Evolutionary conservation across 495 filamentous ascomycete genomes (phyloP).

Genomic region (Penicillium canariense): DNA sequence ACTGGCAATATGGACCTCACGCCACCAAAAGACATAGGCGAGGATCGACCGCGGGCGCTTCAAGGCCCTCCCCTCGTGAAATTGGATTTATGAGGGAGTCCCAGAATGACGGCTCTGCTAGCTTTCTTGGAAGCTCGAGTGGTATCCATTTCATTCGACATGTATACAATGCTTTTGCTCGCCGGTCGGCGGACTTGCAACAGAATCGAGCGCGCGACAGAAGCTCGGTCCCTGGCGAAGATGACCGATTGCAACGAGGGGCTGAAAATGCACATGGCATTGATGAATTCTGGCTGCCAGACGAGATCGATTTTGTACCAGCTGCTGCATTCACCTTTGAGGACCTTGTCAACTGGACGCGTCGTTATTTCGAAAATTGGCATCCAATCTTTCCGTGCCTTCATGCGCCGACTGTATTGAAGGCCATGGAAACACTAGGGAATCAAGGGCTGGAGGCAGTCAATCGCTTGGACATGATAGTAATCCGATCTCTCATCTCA

Average conservation of each 20-base stretch:
- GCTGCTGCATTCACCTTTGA: conserved; percentile 27
- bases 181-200: conserved; percentile 34
- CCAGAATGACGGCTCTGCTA: conserved; percentile 33
- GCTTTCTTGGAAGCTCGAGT: conserved; percentile 49
- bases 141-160: conserved; percentile 50
- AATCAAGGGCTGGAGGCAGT: conserved; percentile 21
- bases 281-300: conserved; percentile 27
- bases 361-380: conserved; percentile 49
- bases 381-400: conserved; percentile 49
- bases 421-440: conserved; percentile 32
- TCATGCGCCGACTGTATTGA: conserved; percentile 42
- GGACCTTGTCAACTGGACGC: conserved; percentile 37
- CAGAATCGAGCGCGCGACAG: conserved; percentile 29
- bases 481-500: conserved; percentile 46
- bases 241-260: conserved; percentile 37
- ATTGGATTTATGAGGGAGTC: conserved; percentile 42
- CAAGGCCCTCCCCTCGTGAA: conserved; percentile 32
- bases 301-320: conserved; percentile 25
- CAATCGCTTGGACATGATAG: conserved; percentile 29
- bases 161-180: conserved; percentile 45
- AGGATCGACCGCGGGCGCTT: conserved; percentile 19
- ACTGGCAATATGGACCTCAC: conserved; percentile 20
- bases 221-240: conserved; percentile 45
- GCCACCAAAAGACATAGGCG: conserved; percentile 33
- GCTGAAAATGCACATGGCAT: conserved; percentile 7